Base-by-base conservation (phyloP, 768 basidiomycete species). In the Paxillus ammoniavirescens region DNA sequence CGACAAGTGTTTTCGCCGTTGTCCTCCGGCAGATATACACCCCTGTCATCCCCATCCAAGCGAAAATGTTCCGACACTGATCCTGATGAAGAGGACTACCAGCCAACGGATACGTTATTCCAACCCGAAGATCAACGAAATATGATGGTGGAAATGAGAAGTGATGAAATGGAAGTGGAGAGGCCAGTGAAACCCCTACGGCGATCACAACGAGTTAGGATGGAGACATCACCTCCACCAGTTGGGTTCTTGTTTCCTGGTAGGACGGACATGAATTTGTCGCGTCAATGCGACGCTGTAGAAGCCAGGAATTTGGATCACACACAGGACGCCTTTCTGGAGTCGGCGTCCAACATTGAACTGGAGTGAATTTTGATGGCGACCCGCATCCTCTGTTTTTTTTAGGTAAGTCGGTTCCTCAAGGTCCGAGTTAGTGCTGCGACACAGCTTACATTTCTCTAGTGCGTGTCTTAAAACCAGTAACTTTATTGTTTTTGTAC, bases 1-100 rank as follows among this genome's bases (percentile, higher is more conserved):
- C 78, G 73, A 42, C 77, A 79, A 37, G 74, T 84, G 17, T 73
- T 73, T 76, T 59, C 73, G 47, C 60, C 70, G 26, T 36, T 41
- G n/a, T 35, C 57, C 4, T 72, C 73, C 49, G 67, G 75, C 48
- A 67, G 68, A 41, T 65, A 69, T 57, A 60, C 59, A 28, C 61
- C 60, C 52, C 60, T 60, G 23, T 58, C 65, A 8, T 76, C 69
- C 55, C 69, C 74, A 40, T 65, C 59, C 36, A 77, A 75, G 55
- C 77, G 76, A 41, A 68, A 63, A 53, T 67, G 69, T 44, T 49
- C 49, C 12, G 53, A 60, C 49, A 50, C 56, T 43, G 62, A 63
- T 57, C 50, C 55, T 49, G 61, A 55, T 49, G 60, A 60, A 47
- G 60, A 65, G 55, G 52, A 57, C 46, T 38, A 57, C 52, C 44